These are phyloP conservation scores for Aspergillus sp. DNA, from an alignment of 2,329 filamentous ascomycete species.

Conservation along the genomic window DNA sequence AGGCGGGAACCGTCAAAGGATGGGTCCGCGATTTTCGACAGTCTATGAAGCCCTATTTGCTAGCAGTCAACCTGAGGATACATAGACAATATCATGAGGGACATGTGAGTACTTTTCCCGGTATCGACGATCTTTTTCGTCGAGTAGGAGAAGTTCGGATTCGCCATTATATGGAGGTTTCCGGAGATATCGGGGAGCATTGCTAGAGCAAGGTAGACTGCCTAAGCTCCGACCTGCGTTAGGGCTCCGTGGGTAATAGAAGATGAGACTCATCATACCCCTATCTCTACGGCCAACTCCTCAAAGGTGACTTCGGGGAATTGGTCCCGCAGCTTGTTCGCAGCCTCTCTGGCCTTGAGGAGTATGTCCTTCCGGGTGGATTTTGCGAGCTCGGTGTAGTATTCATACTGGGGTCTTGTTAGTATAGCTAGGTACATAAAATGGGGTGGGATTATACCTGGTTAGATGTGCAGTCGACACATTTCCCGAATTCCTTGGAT, in stretches of 20 bases:
- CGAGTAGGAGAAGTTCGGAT: constrained; percentile 6
- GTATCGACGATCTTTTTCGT: background rate
- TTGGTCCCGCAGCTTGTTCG: background rate
- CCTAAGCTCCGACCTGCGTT: background rate
- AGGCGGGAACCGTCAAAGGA: background rate
- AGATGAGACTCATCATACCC: background rate
- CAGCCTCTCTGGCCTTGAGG: background rate
- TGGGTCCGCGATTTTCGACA: background rate
- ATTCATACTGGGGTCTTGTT: background rate
- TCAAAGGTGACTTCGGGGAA: background rate
- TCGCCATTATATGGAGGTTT: constrained; percentile 10
- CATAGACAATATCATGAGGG: no score
- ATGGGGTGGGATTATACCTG: background rate
- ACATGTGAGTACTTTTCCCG: background rate
- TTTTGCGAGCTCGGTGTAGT: constrained; percentile 5
- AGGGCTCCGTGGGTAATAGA: no score
- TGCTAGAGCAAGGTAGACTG: background rate
- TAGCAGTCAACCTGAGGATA: no score
- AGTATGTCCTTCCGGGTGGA: background rate
- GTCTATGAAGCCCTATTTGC: constrained; percentile 2
- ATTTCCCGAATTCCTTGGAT: background rate
- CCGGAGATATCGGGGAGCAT: constrained; percentile 6
- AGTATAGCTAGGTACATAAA: no score
- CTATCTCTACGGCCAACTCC: constrained; percentile 8
- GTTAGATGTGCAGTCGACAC: constrained; percentile 15